A percentile compares a stretch with the other conserved stretches of the same genome.
Evolutionary conservation across 108 stramenopile species (phyloP).

Genomic region (Chaetoceros muelleri): DNA sequence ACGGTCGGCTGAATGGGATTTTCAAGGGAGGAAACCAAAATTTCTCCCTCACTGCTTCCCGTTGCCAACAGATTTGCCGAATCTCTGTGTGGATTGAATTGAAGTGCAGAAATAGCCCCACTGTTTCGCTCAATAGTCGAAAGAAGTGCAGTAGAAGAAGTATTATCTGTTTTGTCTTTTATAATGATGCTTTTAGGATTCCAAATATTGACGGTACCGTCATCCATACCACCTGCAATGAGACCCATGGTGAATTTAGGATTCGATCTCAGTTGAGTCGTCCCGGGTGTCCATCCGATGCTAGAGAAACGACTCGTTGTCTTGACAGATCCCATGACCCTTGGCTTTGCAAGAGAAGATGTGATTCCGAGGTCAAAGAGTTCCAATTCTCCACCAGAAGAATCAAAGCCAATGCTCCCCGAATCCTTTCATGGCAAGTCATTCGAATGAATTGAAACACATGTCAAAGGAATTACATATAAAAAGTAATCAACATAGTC

Average conservation of each 20-base stretch:
- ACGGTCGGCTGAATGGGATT: conserved; percentile 25
- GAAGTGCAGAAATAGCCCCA: conserved; percentile 68
- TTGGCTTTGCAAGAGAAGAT: conserved; percentile 8
- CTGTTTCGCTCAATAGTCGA: conserved; percentile 25
- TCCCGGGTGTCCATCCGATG: conserved; percentile 39
- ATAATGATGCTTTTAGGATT: conserved; percentile 60
- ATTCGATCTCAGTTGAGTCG: conserved; percentile 3
- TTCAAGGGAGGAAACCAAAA: conserved; percentile 50
- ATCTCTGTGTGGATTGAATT: conserved; percentile 77
- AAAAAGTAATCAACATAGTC: too few species aligned
- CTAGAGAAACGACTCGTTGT: conserved; percentile 60
- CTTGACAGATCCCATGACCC: conserved; percentile 58
- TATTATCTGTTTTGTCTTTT: conserved; percentile 11
- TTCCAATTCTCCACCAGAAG: conserved; percentile 89
- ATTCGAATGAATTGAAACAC: background rate
- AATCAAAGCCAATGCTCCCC: conserved; percentile 78
- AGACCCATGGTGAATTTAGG: conserved; percentile 59
- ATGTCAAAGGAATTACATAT: background rate
- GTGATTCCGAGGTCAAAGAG: conserved; percentile 57
- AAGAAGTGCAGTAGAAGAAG: too few species aligned
- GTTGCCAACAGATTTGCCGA: conserved; percentile 69
- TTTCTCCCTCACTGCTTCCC: conserved; percentile 73
- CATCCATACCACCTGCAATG: conserved; percentile 92
- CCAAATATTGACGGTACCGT: conserved; percentile 91
- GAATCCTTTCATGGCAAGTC: conserved; percentile 26